Percentiles rank a stretch among this genome's conserved stretches.
These are phyloP conservation scores for Arxiozyma telluris DNA, from an alignment of 1,139 yeast genomes.

Conservation along the genomic window DNA sequence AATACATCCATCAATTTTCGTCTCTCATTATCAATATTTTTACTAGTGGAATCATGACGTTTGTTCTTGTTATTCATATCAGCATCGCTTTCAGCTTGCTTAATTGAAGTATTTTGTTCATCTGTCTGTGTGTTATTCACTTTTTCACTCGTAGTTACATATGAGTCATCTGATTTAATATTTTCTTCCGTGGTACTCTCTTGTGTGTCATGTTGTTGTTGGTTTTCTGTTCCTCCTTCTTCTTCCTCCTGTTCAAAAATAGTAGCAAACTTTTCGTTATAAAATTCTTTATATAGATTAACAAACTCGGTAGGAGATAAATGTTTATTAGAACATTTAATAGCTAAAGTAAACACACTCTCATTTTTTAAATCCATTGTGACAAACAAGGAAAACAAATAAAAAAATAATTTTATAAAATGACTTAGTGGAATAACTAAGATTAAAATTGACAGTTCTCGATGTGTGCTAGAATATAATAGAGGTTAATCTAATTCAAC, in stretches of 20 bases:
- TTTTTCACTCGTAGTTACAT: neutral
- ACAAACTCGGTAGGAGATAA: slow-evolving; percentile 24
- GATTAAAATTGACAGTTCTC: neutral
- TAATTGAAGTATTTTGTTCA: neutral
- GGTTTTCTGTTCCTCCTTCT: neutral
- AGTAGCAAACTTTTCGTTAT: slow-evolving; percentile 22
- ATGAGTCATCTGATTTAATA: too few relatives aligned
- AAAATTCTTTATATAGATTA: slow-evolving; percentile 28
- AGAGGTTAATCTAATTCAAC: neutral
- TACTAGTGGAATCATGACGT: neutral
- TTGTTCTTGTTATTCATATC: neutral
- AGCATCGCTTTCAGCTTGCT: neutral
- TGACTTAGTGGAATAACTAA: neutral
- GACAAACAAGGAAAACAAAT: too few relatives aligned
- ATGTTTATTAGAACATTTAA: slow-evolving; percentile 24
- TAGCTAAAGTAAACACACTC: slow-evolving; percentile 19
- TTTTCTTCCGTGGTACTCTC: neutral
- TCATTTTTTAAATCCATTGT: slow-evolving; percentile 10
- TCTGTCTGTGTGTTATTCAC: neutral
- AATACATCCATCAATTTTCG: neutral
- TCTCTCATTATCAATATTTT: neutral
- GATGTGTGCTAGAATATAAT: neutral
- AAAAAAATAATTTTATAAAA: too few relatives aligned
- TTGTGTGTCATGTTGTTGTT: neutral
- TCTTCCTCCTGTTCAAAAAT: slow-evolving; percentile 4